Base-by-base conservation (phyloP, 1,284 basidiomycete genomes). In the Entoloma clypeatum region DNA sequence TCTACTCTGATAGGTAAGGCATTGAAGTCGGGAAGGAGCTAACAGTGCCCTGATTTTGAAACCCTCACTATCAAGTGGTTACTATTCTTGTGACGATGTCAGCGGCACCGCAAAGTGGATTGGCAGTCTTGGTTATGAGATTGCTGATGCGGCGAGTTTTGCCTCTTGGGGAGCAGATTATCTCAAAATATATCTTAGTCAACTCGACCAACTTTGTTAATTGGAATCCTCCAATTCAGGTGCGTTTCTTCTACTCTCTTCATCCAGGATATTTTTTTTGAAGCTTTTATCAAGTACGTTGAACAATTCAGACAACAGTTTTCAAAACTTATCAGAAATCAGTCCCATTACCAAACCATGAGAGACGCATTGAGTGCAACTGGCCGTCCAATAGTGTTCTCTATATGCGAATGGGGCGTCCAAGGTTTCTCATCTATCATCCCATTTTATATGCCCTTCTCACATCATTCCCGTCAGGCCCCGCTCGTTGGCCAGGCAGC, bases 401-500 rank as follows among this genome's bases (percentile, higher is more conserved):
- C 74, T 7, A 64, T 77, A 19, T 78, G 77, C 39, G 71, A 77
- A 53, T 78, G 77, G 75, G 72, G 72, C 29, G 62, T 72, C 4
- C 61, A 71, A 59, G 59, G 61, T 60, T 27, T 8, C 23, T 10
- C 4, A 22, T 3, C 11, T 10, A 18, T 14, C 3, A 22, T 5
- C 2, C 1, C 32, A 3, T 7, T 19, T 22, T 9, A 14, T 7
- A 16, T 16, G 5, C 6, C 5, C 19, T 11, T 35, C 11, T 21
- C 3, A 16, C 3, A 17, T 39, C 17, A 35, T 7, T 25, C 7
- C 17, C 5, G 8, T 31, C 21, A 62, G 67, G 74, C 47, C 72
- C 71, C 30, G 72, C 71, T 10, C 60, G 69, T 21, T 74, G 72
- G 72, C 65, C 69, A 24, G 70, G 60, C 2, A 59, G 64, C 29